phyloP scores from a whole-genome alignment of 2,329 filamentous ascomycete genomes.

The Neofusicoccum laricinum region DNA sequence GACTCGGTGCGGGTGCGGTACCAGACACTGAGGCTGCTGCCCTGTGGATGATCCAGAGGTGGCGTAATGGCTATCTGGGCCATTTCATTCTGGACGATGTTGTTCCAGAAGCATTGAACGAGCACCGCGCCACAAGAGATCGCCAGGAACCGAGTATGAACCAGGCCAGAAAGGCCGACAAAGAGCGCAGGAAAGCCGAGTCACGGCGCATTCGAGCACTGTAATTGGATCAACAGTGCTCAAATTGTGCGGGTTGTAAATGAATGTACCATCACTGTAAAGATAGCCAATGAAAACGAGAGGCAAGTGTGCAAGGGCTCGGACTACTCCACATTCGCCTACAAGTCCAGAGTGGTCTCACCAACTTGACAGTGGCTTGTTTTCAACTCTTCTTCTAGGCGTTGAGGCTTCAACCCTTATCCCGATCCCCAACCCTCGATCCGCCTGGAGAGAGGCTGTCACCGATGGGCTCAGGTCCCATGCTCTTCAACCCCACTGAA shows the following conservation, averaged over 20 bases:
- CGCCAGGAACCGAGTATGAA: conserved; percentile 57
- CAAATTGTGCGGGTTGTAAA: not conserved
- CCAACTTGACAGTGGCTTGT: too few relatives aligned
- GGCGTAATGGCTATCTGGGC: conserved; percentile 74
- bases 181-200: conserved; percentile 39
- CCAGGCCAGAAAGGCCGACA: conserved; percentile 66
- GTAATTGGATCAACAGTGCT: not conserved
- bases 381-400: too few relatives aligned
- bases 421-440: too few relatives aligned
- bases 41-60: conserved; percentile 76
- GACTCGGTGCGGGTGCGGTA: conserved; percentile 68
- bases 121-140: conserved; percentile 46
- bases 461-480: too few relatives aligned
- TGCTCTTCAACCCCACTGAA: too few relatives aligned
- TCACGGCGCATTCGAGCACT: not conserved
- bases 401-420: too few relatives aligned
- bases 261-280: not conserved
- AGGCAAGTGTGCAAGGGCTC: too few relatives aligned
- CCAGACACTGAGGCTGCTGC: conserved; percentile 72
- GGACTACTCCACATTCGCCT: too few relatives aligned
- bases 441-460: too few relatives aligned
- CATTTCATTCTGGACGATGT: conserved; percentile 78
- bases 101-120: conserved; percentile 57
- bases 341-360: too few relatives aligned
- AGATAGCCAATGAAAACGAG: too few relatives aligned